Evolutionary conservation across 1,139 yeast genomes (phyloP).

Genomic region (Hyphopichia wangnamkhiaoensis): DNA sequence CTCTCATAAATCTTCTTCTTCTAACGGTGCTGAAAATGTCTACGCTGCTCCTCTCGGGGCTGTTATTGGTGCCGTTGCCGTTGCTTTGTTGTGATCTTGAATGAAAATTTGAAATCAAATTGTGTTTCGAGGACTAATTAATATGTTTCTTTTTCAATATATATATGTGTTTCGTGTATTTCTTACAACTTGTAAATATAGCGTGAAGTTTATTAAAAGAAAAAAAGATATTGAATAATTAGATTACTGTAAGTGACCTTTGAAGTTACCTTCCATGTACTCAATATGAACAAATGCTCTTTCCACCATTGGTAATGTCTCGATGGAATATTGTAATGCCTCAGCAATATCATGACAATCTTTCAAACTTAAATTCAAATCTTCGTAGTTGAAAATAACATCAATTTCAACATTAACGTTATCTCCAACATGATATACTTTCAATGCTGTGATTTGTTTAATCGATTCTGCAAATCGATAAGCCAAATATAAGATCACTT

Average conservation of each 20-base stretch:
- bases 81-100: conserved; percentile 13
- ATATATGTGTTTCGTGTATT: too few species aligned
- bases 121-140: not conserved
- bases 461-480: conserved; percentile 70
- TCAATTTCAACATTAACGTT: conserved; percentile 76
- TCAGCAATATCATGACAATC: conserved; percentile 84
- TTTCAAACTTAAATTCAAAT: conserved; percentile 48
- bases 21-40: conserved; percentile 8
- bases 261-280: conserved; percentile 56
- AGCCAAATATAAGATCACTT: conserved; percentile 66
- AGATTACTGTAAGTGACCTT: conserved; percentile 44
- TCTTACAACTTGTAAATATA: not conserved
- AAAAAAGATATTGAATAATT: not conserved
- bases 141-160: not conserved
- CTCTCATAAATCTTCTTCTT: conserved; percentile 4
- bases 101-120: not conserved
- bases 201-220: not conserved
- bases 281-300: conserved; percentile 83
- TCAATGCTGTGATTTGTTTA: conserved; percentile 62
- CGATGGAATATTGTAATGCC: conserved; percentile 77
- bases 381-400: conserved; percentile 55
- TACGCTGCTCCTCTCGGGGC: conserved; percentile 17
- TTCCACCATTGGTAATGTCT: conserved; percentile 74
- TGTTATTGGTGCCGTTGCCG: conserved; percentile 15
- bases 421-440: conserved; percentile 81